Conservation (phyloP, 1,139 yeast species). For the Hyphopichia wangnamkhiaoensis region DNA sequence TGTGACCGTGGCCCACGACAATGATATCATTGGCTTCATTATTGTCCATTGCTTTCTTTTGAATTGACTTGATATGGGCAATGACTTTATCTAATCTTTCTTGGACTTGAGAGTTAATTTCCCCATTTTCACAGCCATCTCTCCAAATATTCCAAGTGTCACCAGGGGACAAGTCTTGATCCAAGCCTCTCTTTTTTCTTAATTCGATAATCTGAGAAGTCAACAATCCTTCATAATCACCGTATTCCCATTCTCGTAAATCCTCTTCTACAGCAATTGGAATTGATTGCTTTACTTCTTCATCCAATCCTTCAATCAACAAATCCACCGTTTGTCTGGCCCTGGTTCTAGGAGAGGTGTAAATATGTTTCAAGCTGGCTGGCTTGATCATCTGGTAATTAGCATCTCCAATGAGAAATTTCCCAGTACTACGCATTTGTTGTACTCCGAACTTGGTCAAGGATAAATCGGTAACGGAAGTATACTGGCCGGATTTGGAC, state of each 20-base stretch:
- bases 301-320: conserved; percentile 51
- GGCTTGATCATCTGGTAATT: conserved; percentile 65
- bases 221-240: conserved; percentile 85
- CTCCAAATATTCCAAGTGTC: conserved; percentile 82
- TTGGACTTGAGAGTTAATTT: conserved; percentile 62
- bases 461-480: conserved; percentile 79
- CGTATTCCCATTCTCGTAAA: conserved; percentile 92
- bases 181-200: conserved; percentile 64
- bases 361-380: conserved; percentile 56
- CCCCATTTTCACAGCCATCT: conserved; percentile 94
- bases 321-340: conserved; percentile 74
- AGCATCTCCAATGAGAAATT: conserved; percentile 58
- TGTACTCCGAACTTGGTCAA: conserved; percentile 75
- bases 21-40: conserved; percentile 67
- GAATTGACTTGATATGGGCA: conserved; percentile 60
- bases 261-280: conserved; percentile 60
- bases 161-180: conserved; percentile 26
- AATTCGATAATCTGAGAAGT: conserved; percentile 65
- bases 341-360: conserved; percentile 78
- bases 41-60: conserved; percentile 56
- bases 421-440: conserved; percentile 77
- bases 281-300: conserved; percentile 44
- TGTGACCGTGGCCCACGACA: conserved; percentile 92
- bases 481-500: conserved; percentile 92
- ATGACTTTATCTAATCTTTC: conserved; percentile 71